Conservation (phyloP, 129 eudicot species). For the Saposhnikovia divaricata region DNA sequence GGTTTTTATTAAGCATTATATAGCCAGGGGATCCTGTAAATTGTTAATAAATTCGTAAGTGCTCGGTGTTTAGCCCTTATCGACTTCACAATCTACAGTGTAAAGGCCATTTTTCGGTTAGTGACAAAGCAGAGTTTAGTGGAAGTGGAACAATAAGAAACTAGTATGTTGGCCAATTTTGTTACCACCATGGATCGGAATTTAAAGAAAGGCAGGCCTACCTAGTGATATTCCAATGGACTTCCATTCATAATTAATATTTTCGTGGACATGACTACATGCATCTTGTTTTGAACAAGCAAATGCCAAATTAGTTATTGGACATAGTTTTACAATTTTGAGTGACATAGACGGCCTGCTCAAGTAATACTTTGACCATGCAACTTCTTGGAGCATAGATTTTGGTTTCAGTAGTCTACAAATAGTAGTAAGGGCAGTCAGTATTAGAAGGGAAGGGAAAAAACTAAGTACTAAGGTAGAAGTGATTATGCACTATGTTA, state of each 20-base stretch:
- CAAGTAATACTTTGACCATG: neutral
- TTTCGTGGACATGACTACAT: neutral
- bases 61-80: neutral
- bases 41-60: neutral
- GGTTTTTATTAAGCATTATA: neutral
- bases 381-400: neutral
- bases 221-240: neutral
- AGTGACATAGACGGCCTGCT: neutral
- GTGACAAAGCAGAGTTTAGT: neutral
- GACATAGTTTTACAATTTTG: neutral
- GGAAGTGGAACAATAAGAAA: neutral
- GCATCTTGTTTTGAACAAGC: neutral
- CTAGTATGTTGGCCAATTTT: neutral
- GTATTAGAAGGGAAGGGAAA: neutral
- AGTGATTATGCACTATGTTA: too few relatives aligned
- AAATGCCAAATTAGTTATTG: neutral
- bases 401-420: neutral
- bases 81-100: neutral
- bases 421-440: neutral
- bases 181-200: neutral
- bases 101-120: neutral
- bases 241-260: neutral
- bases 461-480: neutral
- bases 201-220: neutral
- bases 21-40: neutral